Evolutionary conservation across 108 stramenopile genomes (phyloP).

Genomic region (Nitzschia inconspicua): DNA sequence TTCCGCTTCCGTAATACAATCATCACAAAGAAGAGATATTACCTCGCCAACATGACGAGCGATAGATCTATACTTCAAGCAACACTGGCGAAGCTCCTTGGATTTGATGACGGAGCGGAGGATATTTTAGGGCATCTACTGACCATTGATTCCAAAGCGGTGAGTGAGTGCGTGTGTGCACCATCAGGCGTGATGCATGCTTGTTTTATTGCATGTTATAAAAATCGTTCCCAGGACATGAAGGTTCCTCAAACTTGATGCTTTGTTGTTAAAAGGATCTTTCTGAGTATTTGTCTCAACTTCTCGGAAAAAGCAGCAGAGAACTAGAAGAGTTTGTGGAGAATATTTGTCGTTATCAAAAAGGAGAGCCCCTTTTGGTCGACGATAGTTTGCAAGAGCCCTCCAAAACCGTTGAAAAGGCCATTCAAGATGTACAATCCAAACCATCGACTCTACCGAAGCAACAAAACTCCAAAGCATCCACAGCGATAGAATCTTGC

Average conservation of each 20-base stretch:
- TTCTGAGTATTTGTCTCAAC: constrained; percentile 38
- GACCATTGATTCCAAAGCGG: constrained; percentile 49
- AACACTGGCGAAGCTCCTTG: constrained; percentile 34
- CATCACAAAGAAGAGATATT: too few relatives aligned
- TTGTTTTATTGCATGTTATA: not conserved
- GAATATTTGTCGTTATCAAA: constrained; percentile 31
- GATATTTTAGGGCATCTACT: constrained; percentile 61
- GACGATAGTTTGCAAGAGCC: too few relatives aligned
- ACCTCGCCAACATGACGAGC: too few relatives aligned
- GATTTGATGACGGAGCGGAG: constrained; percentile 48
- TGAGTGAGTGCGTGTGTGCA: constrained; percentile 6
- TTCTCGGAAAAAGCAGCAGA: constrained; percentile 26
- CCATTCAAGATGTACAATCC: not conserved
- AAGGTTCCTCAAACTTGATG: not conserved
- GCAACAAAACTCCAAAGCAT: constrained; percentile 1
- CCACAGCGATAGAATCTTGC: not conserved
- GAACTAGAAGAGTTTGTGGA: constrained; percentile 31
- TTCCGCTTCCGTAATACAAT: too few relatives aligned
- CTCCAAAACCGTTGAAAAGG: not conserved
- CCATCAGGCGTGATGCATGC: not conserved
- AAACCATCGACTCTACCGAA: constrained; percentile 12
- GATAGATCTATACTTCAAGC: constrained; percentile 6
- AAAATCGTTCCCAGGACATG: not conserved
- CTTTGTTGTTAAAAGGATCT: constrained; percentile 27
- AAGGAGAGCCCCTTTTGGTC: constrained; percentile 18